Evolutionary conservation across 495 filamentous ascomycete genomes (phyloP).

Genomic region (Podospora pseudocomata): DNA sequence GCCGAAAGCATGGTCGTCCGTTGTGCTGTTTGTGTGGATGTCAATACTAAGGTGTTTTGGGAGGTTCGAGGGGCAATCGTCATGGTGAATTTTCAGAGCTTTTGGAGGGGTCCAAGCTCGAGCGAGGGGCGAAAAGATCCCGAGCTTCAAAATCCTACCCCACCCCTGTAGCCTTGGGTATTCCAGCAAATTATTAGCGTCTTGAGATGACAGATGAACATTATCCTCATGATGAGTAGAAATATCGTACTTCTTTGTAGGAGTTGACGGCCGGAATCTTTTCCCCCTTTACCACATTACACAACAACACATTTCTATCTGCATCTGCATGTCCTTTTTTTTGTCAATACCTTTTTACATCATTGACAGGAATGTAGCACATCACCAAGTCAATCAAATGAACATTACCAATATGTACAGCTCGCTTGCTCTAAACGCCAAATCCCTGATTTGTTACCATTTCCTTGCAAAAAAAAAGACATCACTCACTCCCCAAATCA

Average conservation of each 20-base stretch:
- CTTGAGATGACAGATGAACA: too few relatives aligned
- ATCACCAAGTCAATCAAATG: not conserved
- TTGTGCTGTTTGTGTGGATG: constrained; percentile 8
- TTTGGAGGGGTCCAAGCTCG: constrained; percentile 3
- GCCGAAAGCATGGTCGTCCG: constrained; percentile 44
- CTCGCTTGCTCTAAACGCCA: not conserved
- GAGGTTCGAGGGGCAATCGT: not conserved
- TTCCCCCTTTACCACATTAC: too few relatives aligned
- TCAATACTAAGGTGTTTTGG: not conserved
- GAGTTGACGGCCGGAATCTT: too few relatives aligned
- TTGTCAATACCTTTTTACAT: too few relatives aligned
- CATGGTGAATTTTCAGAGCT: constrained; percentile 3
- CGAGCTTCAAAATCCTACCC: not conserved
- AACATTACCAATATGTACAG: not conserved
- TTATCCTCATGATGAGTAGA: too few relatives aligned
- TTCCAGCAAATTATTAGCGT: too few relatives aligned
- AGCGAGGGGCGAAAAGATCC: constrained; percentile 5
- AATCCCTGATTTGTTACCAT: constrained; percentile 6
- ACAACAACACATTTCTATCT: too few relatives aligned
- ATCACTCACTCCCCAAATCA: constrained; percentile 30
- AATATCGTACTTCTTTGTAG: too few relatives aligned
- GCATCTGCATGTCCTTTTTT: too few relatives aligned
- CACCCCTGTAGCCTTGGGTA: not conserved
- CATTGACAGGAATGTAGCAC: not conserved
- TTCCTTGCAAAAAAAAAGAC: constrained; percentile 7